Evolutionary conservation across 164 flowering plant species (phyloP).

Genomic region (Santalum album): DNA sequence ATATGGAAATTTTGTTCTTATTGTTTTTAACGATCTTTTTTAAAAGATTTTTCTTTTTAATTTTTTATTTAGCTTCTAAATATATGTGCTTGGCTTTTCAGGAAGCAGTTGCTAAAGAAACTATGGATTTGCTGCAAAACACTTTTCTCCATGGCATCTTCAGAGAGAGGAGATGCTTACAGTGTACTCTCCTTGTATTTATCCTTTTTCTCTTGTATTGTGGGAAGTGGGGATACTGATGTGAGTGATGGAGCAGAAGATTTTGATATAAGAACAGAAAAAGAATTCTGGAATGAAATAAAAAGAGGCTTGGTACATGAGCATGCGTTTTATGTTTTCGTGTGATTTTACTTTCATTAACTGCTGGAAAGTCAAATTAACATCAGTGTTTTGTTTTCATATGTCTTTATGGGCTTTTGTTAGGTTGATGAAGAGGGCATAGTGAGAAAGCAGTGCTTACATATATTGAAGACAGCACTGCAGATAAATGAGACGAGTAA

Average conservation of each 20-base stretch:
- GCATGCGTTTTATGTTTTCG: neutral
- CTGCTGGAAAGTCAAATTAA: neutral
- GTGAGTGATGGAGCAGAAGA: conserved; percentile 18
- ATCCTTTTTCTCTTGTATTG: conserved; percentile 28
- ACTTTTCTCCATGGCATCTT: conserved; percentile 55
- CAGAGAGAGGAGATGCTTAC: conserved; percentile 81
- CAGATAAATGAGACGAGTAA: conserved; percentile 21
- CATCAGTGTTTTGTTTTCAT: conserved; percentile 1
- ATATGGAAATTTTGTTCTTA: neutral
- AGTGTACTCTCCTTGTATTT: conserved; percentile 57
- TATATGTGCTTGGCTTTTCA: conserved; percentile 18
- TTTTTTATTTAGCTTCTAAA: neutral
- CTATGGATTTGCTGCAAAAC: conserved; percentile 68
- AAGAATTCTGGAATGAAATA: conserved; percentile 74
- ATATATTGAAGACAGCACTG: conserved; percentile 52
- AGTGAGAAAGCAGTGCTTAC: conserved; percentile 77
- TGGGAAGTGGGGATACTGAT: conserved; percentile 21
- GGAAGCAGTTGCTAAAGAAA: conserved; percentile 39
- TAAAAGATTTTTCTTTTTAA: neutral
- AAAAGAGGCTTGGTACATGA: conserved; percentile 72
- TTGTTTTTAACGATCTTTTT: neutral
- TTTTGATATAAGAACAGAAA: conserved; percentile 52
- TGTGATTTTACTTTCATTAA: neutral
- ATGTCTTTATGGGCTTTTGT: conserved; percentile 5
- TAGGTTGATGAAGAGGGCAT: conserved; percentile 77